These are phyloP conservation scores for Pochonia chlamydosporia DNA, from an alignment of 2,329 filamentous ascomycete genomes.

Conservation along the genomic window DNA sequence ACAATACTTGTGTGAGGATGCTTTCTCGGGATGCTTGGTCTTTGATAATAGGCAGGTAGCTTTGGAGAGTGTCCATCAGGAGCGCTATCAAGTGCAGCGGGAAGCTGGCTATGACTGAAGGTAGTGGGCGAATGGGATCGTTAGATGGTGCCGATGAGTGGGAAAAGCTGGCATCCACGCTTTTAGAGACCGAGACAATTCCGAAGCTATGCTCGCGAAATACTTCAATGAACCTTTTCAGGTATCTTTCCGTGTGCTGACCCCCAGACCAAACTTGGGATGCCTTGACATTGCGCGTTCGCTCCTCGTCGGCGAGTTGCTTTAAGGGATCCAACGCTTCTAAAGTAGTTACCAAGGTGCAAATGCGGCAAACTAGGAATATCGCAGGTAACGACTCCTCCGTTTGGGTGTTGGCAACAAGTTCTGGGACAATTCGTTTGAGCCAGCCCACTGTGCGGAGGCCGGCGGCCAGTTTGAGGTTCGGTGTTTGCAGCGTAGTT, in stretches of 20 bases:
- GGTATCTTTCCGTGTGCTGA: slow-evolving; percentile 87
- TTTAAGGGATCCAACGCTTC: slow-evolving; percentile 79
- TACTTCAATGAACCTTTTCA: slow-evolving; percentile 95
- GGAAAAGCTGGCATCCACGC: slow-evolving; percentile 52
- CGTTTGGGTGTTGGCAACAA: slow-evolving; percentile 33
- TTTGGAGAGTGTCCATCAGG: slow-evolving; percentile 67
- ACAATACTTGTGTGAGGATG: slow-evolving; percentile 84
- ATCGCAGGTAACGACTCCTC: slow-evolving; percentile 74
- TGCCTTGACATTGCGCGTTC: slow-evolving; percentile 37
- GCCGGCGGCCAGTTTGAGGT: slow-evolving; percentile 80
- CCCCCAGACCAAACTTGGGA: slow-evolving; percentile 57
- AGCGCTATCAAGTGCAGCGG: slow-evolving; percentile 77
- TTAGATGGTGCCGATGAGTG: slow-evolving; percentile 11
- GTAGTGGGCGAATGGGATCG: slow-evolving; percentile 51
- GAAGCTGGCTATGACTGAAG: slow-evolving; percentile 76
- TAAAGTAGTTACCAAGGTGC: slow-evolving; percentile 72
- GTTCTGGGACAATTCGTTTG: slow-evolving; percentile 76
- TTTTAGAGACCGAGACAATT: slow-evolving; percentile 90
- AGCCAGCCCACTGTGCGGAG: slow-evolving; percentile 91
- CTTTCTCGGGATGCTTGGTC: slow-evolving; percentile 80
- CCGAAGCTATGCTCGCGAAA: slow-evolving; percentile 97
- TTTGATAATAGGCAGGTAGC: slow-evolving; percentile 74
- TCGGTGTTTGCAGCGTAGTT: slow-evolving; percentile 65
- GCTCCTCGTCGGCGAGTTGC: slow-evolving; percentile 86
- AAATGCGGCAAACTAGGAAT: slow-evolving; percentile 81